These are phyloP conservation scores for Cryoendolithus antarcticus DNA, from an alignment of 2,329 filamentous ascomycete genomes.

Conservation along the genomic window DNA sequence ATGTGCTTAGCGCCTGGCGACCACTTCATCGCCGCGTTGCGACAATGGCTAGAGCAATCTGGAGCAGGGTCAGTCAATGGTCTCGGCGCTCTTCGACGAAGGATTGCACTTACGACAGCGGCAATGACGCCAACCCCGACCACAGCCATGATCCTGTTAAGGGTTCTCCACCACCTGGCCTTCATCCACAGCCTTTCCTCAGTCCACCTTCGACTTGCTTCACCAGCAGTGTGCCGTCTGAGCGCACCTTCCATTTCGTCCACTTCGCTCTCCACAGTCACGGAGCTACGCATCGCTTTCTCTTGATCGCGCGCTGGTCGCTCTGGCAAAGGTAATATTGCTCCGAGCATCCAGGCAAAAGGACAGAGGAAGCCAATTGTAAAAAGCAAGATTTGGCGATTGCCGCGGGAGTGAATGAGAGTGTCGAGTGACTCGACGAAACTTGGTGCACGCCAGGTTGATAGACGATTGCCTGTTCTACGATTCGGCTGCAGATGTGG, in stretches of 20 bases:
- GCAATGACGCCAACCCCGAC: slow-evolving; percentile 23
- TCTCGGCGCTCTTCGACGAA: neutral
- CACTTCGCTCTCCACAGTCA: slow-evolving; percentile 11
- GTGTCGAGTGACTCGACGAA: slow-evolving; percentile 24
- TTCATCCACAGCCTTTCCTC: slow-evolving; percentile 22
- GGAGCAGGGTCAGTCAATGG: slow-evolving; percentile 3
- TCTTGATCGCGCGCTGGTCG: slow-evolving; percentile 12
- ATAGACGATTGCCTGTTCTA: slow-evolving; percentile 13
- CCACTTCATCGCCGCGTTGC: slow-evolving; percentile 14
- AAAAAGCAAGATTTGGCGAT: slow-evolving; percentile 25
- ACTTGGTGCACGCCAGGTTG: slow-evolving; percentile 21
- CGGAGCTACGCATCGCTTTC: slow-evolving; percentile 4
- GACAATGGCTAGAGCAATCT: slow-evolving; percentile 24
- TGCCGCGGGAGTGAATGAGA: slow-evolving; percentile 19
- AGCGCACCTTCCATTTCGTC: slow-evolving; percentile 17
- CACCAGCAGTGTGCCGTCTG: slow-evolving; percentile 19
- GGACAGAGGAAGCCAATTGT: slow-evolving; percentile 24
- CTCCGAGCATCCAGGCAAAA: slow-evolving; percentile 24
- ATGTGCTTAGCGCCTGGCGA: neutral
- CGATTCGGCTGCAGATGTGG: slow-evolving; percentile 19
- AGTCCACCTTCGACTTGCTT: slow-evolving; percentile 18
- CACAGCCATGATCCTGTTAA: slow-evolving; percentile 27
- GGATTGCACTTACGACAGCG: slow-evolving; percentile 20
- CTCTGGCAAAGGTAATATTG: slow-evolving; percentile 22
- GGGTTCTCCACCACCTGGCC: slow-evolving; percentile 25